These are phyloP conservation scores for Agroathelia rolfsii DNA, from an alignment of 1,284 basidiomycete genomes.

Conservation along the genomic window DNA sequence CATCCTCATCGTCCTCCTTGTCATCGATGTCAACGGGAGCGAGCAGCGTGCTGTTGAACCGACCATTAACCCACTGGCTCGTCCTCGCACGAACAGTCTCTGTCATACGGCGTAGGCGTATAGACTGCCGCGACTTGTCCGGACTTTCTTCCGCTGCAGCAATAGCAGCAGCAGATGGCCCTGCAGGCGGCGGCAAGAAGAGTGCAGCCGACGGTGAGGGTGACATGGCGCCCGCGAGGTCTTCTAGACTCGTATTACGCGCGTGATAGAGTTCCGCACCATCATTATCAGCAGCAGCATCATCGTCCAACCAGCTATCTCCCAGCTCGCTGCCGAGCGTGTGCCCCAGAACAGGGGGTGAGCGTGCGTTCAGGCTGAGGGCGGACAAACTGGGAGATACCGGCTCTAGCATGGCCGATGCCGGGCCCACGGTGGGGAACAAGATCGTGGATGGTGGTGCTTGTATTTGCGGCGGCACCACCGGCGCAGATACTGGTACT, in stretches of 20 bases:
- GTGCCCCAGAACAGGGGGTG: conserved; percentile 20
- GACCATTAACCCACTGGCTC: conserved; percentile 41
- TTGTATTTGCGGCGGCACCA: no score
- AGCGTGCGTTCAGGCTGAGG: conserved; percentile 9
- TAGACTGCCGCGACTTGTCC: conserved; percentile 1
- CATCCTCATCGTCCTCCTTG: no score
- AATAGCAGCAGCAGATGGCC: conserved; percentile 3
- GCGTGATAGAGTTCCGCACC: conserved; percentile 31
- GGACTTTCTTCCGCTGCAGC: conserved; percentile 7
- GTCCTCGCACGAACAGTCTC: conserved; percentile 45
- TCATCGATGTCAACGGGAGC: no score
- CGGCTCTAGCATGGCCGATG: conserved; percentile 8
- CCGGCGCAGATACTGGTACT: no score
- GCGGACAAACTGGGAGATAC: no score
- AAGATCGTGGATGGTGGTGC: conserved; percentile 25
- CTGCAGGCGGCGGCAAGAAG: conserved; percentile 9
- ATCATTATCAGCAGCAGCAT: conserved; percentile 32
- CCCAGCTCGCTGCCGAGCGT: conserved; percentile 52
- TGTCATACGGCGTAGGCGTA: conserved; percentile 29
- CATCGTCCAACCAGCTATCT: conserved; percentile 28
- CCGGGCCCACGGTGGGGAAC: conserved; percentile 21
- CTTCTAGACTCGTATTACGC: conserved; percentile 41
- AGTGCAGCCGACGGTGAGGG: no score
- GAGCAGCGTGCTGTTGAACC: conserved; percentile 28
- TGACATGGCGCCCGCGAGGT: conserved; percentile 31